phyloP scores from a whole-genome alignment of 208 protist species.

The Trypanosoma cruzi region DNA sequence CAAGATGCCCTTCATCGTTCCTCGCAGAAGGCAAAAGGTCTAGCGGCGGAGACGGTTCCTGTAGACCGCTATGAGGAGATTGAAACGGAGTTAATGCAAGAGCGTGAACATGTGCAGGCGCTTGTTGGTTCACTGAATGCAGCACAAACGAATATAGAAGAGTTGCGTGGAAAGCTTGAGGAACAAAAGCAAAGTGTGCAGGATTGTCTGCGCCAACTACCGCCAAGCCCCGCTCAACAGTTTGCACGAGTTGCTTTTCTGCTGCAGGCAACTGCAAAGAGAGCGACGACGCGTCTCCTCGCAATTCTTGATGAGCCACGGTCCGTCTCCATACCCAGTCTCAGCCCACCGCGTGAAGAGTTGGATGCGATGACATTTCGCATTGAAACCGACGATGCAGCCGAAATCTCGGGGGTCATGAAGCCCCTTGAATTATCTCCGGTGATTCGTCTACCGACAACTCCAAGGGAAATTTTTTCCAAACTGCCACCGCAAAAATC shows the following conservation, averaged over 20 bases:
- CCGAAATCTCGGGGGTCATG: background rate
- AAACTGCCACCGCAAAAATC: background rate
- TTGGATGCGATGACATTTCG: background rate
- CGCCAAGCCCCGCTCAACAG: background rate
- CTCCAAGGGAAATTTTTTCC: background rate
- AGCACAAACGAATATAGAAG: background rate
- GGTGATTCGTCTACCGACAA: background rate
- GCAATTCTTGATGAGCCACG: slow-evolving; percentile 10
- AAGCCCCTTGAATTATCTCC: background rate
- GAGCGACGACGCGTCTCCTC: slow-evolving; percentile 11
- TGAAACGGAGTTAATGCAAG: slow-evolving; percentile 28
- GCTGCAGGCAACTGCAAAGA: slow-evolving; percentile 6
- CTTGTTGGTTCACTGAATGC: slow-evolving; percentile 2
- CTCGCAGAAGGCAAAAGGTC: slow-evolving; percentile 13
- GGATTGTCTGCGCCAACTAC: slow-evolving; percentile 15
- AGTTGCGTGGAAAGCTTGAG: slow-evolving; percentile 3
- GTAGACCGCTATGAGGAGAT: slow-evolving; percentile 27
- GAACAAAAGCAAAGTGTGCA: slow-evolving; percentile 2
- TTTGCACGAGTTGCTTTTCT: background rate
- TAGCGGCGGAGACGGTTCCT: background rate
- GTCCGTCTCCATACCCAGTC: background rate
- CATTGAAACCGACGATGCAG: background rate
- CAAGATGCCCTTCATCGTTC: slow-evolving; percentile 21
- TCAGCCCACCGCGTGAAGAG: background rate
- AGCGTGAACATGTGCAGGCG: slow-evolving; percentile 15